Base-by-base conservation (phyloP, 192 early-diverging fungal genomes). In the Phycomyces blakesleeanus region DNA sequence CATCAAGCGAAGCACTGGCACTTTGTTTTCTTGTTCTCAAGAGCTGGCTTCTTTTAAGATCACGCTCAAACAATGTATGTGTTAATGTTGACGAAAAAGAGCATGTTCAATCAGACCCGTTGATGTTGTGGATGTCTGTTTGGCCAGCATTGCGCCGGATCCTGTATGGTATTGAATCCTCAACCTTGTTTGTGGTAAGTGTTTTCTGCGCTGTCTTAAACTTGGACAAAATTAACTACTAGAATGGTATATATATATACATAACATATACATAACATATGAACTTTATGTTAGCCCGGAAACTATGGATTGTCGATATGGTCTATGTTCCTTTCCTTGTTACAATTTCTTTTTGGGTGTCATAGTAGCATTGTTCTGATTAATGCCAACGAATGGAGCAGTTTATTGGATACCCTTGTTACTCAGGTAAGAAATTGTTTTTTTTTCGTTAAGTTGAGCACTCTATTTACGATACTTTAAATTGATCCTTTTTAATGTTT, bases 21-120 rank as follows among this genome's bases (percentile, higher is more conserved):
- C 64, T 74, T n/a, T 63, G 61, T 47, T 76, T 76, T 39, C 52
- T 76, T 29, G 63, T 77, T 3, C 53, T 76, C 20, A 79, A 79
- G 51, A 63, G 53, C 3, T 79, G 75, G 75, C 66, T 76, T 5
- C n/a, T 79, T 8, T 44, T 79, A 12, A 70, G 57, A 37, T 61
- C 55, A 37, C 25, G 66, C 18, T 61, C 37, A 9, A 47, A 1
- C 11, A 40, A n/a, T 34, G 25, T 55, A 14, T 16, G 15, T 15
- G 16, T 53, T n/a, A 59, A 42, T 16, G 57, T 24, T 15, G 39
- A 59, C 5, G 44, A 12, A 47, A 47, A 47, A 47, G 18, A 47
- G 18, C 2, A 7, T 47, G 44, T 47, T 12, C 15, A 22, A 20
- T 41, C 25, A n/a, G 51, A 63, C 14, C 51, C 61, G 18, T 34